A percentile compares a stretch with the other conserved stretches of the same genome.
phyloP scores from a whole-genome alignment of 768 basidiomycete species.

The Amanita polypyramis region DNA sequence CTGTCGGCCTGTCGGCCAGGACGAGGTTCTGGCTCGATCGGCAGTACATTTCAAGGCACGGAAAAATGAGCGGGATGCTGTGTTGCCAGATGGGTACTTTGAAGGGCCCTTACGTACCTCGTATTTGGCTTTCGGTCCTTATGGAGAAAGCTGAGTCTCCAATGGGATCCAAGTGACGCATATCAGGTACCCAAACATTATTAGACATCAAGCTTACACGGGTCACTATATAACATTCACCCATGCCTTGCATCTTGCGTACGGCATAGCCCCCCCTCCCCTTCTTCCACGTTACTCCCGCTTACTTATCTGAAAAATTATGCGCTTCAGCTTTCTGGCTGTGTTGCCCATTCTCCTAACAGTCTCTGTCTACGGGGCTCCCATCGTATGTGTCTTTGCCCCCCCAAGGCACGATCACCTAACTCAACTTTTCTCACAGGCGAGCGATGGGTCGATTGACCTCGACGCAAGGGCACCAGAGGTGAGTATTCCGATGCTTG shows the following conservation, averaged over 20 bases:
- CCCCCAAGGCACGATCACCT: too few species aligned
- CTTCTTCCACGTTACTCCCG: background rate
- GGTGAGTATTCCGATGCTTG: background rate
- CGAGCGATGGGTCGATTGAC: background rate
- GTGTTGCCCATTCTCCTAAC: background rate
- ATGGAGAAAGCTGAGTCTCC: background rate
- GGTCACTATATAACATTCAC: background rate
- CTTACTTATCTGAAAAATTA: background rate
- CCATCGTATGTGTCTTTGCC: background rate
- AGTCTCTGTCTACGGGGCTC: background rate
- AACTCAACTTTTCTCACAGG: background rate
- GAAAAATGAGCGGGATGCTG: too few species aligned
- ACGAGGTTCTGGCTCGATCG: background rate
- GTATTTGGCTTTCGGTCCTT: background rate
- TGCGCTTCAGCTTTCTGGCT: background rate
- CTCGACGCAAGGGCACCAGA: background rate
- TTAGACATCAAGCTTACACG: background rate
- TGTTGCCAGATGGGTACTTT: background rate
- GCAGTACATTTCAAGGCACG: background rate
- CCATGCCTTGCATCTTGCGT: background rate
- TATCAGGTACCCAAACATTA: conserved; percentile 1
- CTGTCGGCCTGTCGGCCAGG: background rate
- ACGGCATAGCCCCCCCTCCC: background rate
- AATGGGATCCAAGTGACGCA: background rate
- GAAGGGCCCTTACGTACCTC: too few species aligned